Conservation (phyloP, 83 land plant species). For the Picea engelmannii region DNA sequence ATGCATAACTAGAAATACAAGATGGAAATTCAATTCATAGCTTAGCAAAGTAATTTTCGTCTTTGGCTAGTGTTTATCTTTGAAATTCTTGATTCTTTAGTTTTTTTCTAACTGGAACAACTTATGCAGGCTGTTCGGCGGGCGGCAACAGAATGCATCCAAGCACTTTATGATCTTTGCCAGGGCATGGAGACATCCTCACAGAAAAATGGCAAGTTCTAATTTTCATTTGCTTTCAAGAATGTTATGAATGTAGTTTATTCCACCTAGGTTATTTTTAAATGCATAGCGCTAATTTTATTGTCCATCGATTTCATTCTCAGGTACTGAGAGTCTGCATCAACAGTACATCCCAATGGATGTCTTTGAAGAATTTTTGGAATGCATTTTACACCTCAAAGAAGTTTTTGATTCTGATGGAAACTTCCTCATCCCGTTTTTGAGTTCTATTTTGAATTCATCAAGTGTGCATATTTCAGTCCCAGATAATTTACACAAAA, state of each 20-base stretch:
- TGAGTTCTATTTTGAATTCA: constrained; percentile 40
- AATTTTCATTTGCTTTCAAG: not conserved
- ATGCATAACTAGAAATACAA: not conserved
- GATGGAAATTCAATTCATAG: not conserved
- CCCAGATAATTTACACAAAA: constrained; percentile 26
- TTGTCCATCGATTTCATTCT: not conserved
- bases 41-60: too few relatives aligned
- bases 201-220: constrained; percentile 40
- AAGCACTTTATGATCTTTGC: constrained; percentile 35
- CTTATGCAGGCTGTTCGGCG: constrained; percentile 56
- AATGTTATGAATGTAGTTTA: not conserved
- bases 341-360: constrained; percentile 12
- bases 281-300: not conserved
- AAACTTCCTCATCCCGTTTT: constrained; percentile 39
- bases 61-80: too few relatives aligned
- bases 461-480: constrained; percentile 32
- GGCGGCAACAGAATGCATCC: constrained; percentile 62
- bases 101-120: not conserved
- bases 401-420: constrained; percentile 43
- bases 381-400: constrained; percentile 32
- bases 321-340: constrained; percentile 30
- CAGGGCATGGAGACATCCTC: constrained; percentile 11
- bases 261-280: not conserved
- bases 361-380: constrained; percentile 41
- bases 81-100: not conserved